Percentiles rank a stretch among this genome's conserved stretches.
These are phyloP conservation scores for Multifurca ochricompacta DNA, from an alignment of 768 basidiomycete genomes.

Conservation along the genomic window DNA sequence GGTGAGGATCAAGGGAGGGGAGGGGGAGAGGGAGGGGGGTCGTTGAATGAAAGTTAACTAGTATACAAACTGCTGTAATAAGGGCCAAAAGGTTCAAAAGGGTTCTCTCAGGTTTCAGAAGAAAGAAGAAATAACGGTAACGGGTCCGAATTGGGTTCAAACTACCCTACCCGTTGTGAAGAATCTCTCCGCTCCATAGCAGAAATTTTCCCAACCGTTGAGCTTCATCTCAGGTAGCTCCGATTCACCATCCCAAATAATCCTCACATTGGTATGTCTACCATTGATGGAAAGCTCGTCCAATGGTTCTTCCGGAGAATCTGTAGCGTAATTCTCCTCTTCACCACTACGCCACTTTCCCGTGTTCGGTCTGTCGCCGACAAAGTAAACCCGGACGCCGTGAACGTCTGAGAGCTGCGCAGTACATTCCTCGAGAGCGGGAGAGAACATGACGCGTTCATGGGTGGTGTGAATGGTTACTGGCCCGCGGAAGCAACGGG, in stretches of 20 bases:
- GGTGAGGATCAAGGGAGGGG: no score
- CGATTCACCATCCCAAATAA: slow-evolving; percentile 1
- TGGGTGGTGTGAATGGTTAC: background rate
- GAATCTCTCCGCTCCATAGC: background rate
- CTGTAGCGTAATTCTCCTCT: background rate
- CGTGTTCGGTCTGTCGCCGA: background rate
- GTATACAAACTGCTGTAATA: no score
- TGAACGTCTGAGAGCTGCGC: background rate
- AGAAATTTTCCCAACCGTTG: background rate
- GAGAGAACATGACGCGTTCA: background rate
- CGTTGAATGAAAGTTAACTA: no score
- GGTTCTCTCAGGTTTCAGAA: background rate
- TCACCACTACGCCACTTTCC: background rate
- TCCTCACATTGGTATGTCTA: background rate
- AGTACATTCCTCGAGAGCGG: background rate
- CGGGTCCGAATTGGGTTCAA: no score
- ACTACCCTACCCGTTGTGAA: background rate
- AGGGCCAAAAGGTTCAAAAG: background rate
- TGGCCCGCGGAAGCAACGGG: background rate
- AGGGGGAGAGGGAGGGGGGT: no score
- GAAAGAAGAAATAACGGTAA: no score
- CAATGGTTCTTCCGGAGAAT: background rate
- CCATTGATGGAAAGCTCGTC: background rate
- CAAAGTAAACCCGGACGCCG: slow-evolving; percentile 2
- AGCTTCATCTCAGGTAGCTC: background rate